phyloP scores from a whole-genome alignment of 1,284 basidiomycete species.

The Rhodotorula sp. region DNA sequence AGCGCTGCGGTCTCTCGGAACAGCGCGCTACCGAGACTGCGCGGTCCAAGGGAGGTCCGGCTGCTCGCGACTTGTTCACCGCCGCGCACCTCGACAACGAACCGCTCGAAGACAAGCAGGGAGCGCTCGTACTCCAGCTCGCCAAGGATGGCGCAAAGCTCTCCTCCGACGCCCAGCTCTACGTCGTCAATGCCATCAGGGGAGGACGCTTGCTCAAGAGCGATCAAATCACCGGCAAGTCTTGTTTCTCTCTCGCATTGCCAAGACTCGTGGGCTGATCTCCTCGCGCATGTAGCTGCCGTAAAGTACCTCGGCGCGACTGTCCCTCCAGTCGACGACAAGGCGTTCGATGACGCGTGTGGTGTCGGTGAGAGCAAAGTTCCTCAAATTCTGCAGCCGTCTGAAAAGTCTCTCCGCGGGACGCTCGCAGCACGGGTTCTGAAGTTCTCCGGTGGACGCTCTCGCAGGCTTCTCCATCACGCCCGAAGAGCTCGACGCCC shows the following conservation, averaged over 20 bases:
- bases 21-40: conserved; percentile 40
- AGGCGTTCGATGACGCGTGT: conserved; percentile 73
- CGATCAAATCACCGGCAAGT: conserved; percentile 82
- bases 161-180: conserved; percentile 62
- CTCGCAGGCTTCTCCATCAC: conserved; percentile 74
- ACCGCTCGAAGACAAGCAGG: conserved; percentile 74
- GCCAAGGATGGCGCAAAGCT: conserved; percentile 65
- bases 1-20: conserved; percentile 27
- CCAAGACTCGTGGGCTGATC: not conserved
- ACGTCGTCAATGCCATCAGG: conserved; percentile 64
- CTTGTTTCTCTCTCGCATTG: not conserved
- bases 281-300: conserved; percentile 58
- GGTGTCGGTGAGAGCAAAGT: conserved; percentile 72
- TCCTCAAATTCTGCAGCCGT: not conserved
- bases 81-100: conserved; percentile 32
- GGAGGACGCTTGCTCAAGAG: conserved; percentile 71
- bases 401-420: too few relatives aligned
- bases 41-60: conserved; percentile 41
- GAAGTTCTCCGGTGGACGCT: too few relatives aligned
- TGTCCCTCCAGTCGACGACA: conserved; percentile 62
- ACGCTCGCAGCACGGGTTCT: too few relatives aligned
- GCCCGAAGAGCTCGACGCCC: conserved; percentile 62
- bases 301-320: conserved; percentile 71
- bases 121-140: conserved; percentile 67
- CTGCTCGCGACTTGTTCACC: conserved; percentile 56